phyloP scores from a whole-genome alignment of 495 filamentous ascomycete species.

The Saxophila tyrrhenica region DNA sequence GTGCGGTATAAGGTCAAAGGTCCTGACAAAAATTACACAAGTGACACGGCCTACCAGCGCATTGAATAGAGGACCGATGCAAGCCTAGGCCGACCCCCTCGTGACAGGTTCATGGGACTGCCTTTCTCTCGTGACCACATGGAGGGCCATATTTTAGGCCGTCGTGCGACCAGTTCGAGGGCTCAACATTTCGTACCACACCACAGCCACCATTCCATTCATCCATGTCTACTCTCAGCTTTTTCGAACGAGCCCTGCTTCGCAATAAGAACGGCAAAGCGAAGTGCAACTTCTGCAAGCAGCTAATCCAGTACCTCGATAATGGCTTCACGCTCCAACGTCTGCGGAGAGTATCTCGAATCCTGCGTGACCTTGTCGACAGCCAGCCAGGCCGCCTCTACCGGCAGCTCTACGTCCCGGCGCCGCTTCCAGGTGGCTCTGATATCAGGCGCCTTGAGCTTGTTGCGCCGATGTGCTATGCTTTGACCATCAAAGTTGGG shows the following conservation, averaged over 20 bases:
- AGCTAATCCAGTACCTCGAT: slow-evolving; percentile 5
- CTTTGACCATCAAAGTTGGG: slow-evolving; percentile 14
- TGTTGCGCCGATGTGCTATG: slow-evolving; percentile 8
- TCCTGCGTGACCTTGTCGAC: slow-evolving; percentile 5
- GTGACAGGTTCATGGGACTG: not conserved
- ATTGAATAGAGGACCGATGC: not conserved
- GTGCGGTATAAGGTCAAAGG: slow-evolving; percentile 53
- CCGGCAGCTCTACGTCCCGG: slow-evolving; percentile 5
- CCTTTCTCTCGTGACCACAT: not conserved
- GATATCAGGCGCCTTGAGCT: not conserved
- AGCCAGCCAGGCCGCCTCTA: slow-evolving; percentile 1
- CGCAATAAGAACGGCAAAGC: not conserved
- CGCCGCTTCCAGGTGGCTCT: not conserved
- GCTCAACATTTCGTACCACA: not conserved
- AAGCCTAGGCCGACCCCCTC: not conserved
- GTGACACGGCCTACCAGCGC: slow-evolving; percentile 25
- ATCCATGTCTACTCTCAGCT: not conserved
- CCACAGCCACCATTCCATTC: not conserved
- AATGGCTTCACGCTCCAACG: not conserved
- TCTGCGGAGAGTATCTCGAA: slow-evolving; percentile 1
- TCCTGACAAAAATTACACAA: slow-evolving; percentile 56
- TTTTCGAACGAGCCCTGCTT: slow-evolving; percentile 9
- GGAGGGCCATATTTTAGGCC: not conserved
- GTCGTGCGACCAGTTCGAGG: not conserved
- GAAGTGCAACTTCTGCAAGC: not conserved